Percentiles rank a stretch among this genome's conserved stretches.
These are phyloP conservation scores for Mycena sp. DNA, from an alignment of 1,284 basidiomycete species.

Conservation along the genomic window DNA sequence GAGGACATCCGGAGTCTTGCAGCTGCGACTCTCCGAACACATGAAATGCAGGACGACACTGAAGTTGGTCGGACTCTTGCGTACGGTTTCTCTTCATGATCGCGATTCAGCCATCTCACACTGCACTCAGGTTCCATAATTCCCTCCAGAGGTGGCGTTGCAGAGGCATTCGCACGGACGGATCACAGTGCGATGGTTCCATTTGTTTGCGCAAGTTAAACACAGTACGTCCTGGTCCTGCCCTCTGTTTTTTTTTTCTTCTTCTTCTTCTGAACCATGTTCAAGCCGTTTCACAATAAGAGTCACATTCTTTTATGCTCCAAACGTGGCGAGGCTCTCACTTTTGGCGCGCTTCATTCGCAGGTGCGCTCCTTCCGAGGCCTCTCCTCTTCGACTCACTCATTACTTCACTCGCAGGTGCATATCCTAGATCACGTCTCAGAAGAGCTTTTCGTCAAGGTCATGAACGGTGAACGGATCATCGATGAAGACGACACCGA, in stretches of 20 bases:
- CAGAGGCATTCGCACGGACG: background rate
- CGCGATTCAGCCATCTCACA: background rate
- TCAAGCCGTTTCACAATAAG: slow-evolving; percentile 10
- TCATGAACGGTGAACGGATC: slow-evolving; percentile 10
- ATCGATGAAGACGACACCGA: slow-evolving; percentile 15
- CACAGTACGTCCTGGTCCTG: background rate
- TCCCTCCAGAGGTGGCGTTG: slow-evolving; percentile 7
- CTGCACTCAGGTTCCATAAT: background rate
- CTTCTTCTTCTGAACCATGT: background rate
- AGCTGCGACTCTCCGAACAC: background rate
- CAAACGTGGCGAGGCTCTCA: slow-evolving; percentile 3
- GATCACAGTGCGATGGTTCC: background rate
- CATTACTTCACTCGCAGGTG: slow-evolving; percentile 7
- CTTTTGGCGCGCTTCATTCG: background rate
- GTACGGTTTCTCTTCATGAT: background rate
- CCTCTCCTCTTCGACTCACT: too few species aligned
- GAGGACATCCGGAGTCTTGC: background rate
- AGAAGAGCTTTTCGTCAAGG: slow-evolving; percentile 14
- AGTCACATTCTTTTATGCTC: slow-evolving; percentile 13
- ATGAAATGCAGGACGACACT: slow-evolving; percentile 18
- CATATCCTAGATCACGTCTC: slow-evolving; percentile 18
- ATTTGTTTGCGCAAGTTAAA: slow-evolving; percentile 1
- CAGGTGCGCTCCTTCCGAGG: too few species aligned
- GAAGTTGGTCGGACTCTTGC: background rate
- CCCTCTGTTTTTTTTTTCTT: background rate